Conservation (phyloP, 1,284 basidiomycete species). For the Irpex lacteus region DNA sequence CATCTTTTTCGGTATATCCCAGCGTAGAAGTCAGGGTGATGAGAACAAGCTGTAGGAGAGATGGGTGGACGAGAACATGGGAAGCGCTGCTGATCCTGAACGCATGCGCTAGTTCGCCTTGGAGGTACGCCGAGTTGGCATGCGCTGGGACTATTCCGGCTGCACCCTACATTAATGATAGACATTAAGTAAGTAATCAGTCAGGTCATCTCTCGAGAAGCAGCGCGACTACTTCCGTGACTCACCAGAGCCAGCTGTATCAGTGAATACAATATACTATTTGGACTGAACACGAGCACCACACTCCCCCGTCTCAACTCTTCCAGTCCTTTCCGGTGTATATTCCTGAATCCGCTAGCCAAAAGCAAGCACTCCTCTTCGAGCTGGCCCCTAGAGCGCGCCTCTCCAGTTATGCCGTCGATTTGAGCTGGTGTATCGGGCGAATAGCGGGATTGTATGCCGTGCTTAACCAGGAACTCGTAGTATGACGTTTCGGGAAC, state of each 20-base stretch:
- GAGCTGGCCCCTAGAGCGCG: constrained; percentile 14
- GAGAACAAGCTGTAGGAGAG: constrained; percentile 29
- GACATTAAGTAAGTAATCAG: too few species aligned
- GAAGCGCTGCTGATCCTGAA: constrained; percentile 36
- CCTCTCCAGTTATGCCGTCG: constrained; percentile 14
- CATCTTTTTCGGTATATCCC: constrained; percentile 23
- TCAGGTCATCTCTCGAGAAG: too few species aligned
- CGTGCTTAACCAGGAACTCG: background rate
- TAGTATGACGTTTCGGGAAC: background rate
- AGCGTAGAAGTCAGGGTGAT: constrained; percentile 26
- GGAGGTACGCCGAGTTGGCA: constrained; percentile 32
- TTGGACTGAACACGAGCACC: constrained; percentile 35
- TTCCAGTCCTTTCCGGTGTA: constrained; percentile 14
- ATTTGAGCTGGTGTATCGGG: constrained; percentile 4
- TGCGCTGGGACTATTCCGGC: constrained; percentile 31
- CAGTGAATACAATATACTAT: constrained; percentile 41
- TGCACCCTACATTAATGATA: constrained; percentile 16
- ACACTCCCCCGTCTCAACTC: constrained; percentile 36
- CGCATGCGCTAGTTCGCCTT: constrained; percentile 27
- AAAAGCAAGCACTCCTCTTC: constrained; percentile 2
- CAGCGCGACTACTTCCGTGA: background rate
- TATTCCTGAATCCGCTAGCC: constrained; percentile 7
- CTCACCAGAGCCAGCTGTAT: constrained; percentile 31
- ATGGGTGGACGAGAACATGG: constrained; percentile 39
- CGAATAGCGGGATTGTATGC: background rate